Conservation (phyloP, 2,329 filamentous ascomycete genomes). For the Acephala macrosclerotiorum region DNA sequence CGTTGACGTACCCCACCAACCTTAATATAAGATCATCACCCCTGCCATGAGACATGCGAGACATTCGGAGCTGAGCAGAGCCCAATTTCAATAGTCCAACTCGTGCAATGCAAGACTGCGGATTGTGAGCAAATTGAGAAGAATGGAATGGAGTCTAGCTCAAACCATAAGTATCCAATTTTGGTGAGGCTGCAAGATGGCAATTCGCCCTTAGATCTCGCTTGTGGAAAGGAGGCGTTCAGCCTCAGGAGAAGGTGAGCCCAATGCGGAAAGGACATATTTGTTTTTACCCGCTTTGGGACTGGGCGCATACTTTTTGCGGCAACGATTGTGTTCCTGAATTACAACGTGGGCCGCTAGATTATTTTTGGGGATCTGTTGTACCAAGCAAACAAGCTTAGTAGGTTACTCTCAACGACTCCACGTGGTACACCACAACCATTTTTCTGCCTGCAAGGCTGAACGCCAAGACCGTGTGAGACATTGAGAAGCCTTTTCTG, state of each 20-base stretch:
- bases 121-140: neutral
- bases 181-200: neutral
- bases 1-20: neutral
- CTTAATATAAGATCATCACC: neutral
- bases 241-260: neutral
- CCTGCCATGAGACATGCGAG: neutral
- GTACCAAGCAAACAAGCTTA: neutral
- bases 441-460: neutral
- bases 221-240: constrained; percentile 1
- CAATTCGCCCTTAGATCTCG: neutral
- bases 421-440: neutral
- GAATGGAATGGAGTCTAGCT: neutral
- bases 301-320: neutral
- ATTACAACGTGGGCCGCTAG: neutral
- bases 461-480: neutral
- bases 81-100: constrained; percentile 1
- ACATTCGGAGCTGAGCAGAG: neutral
- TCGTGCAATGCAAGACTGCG: neutral
- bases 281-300: constrained; percentile 8
- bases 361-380: neutral
- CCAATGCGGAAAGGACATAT: neutral
- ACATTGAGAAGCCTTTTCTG: neutral
- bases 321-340: neutral
- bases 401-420: neutral
- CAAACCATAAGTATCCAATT: neutral